Percentiles rank a stretch among this genome's conserved stretches.
Conservation (phyloP, 495 filamentous ascomycete genomes). For the Aspergillus bridgeri region DNA sequence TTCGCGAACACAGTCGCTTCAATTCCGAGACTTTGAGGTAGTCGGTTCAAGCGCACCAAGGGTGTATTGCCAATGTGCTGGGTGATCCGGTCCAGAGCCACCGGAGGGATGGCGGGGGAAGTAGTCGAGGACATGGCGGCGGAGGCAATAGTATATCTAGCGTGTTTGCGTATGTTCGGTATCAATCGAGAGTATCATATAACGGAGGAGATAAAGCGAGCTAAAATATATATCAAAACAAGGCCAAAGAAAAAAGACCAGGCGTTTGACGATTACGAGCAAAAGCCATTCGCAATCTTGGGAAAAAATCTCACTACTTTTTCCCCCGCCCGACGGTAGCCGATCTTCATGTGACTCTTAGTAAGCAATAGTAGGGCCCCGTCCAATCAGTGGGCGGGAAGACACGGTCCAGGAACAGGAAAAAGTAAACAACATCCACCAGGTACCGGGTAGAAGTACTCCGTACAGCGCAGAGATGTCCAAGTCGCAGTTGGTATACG, state of each 20-base stretch:
- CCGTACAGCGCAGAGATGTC: too few species aligned
- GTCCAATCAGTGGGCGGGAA: background rate
- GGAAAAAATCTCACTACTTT: slow-evolving; percentile 12
- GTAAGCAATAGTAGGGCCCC: background rate
- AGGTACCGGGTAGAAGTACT: too few species aligned
- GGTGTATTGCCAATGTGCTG: slow-evolving; percentile 92
- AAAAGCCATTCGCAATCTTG: background rate
- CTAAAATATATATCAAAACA: too few species aligned
- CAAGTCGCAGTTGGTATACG: too few species aligned
- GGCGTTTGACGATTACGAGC: background rate
- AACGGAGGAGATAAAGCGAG: too few species aligned
- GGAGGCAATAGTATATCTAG: background rate
- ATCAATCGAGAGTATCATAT: background rate
- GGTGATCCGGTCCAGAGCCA: slow-evolving; percentile 56
- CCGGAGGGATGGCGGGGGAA: slow-evolving; percentile 50
- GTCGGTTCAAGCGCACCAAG: slow-evolving; percentile 83
- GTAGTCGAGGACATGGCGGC: slow-evolving; percentile 47
- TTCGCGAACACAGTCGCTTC: slow-evolving; percentile 91
- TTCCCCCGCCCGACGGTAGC: slow-evolving; percentile 17
- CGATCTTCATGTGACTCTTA: background rate
- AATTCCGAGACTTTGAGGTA: slow-evolving; percentile 87
- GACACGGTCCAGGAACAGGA: background rate
- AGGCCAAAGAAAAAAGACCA: background rate
- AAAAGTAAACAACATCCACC: too few species aligned
- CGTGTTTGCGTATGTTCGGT: background rate